These are phyloP conservation scores for Botrytis medusae DNA, from an alignment of 2,329 filamentous ascomycete genomes.

Conservation along the genomic window DNA sequence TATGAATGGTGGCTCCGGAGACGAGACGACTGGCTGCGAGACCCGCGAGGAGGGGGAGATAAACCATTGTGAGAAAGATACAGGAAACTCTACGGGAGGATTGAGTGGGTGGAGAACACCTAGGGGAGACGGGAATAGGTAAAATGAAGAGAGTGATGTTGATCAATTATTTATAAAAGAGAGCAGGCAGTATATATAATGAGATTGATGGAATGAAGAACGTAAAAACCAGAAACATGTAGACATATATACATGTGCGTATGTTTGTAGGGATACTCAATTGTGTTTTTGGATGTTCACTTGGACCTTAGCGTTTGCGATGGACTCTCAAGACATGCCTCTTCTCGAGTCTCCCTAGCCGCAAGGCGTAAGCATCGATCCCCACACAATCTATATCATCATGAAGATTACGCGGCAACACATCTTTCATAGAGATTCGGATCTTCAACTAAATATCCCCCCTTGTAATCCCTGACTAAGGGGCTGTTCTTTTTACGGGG, in stretches of 20 bases:
- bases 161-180: neutral
- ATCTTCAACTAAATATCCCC: neutral
- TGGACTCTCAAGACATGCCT: neutral
- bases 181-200: too few relatives aligned
- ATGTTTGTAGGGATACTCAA: neutral
- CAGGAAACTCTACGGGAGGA: neutral
- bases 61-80: neutral
- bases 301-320: neutral
- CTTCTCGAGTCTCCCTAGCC: neutral
- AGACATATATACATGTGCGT: neutral
- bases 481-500: neutral
- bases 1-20: neutral
- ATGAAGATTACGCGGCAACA: neutral
- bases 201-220: neutral
- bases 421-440: neutral
- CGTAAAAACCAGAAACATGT: neutral
- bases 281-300: neutral
- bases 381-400: neutral
- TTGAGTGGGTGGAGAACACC: neutral
- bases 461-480: neutral
- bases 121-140: neutral
- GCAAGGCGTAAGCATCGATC: neutral
- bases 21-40: neutral
- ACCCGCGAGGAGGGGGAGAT: neutral
- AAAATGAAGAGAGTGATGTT: neutral